Base-by-base conservation (phyloP, 495 filamentous ascomycete species). In the Penicillium bovifimosum region DNA sequence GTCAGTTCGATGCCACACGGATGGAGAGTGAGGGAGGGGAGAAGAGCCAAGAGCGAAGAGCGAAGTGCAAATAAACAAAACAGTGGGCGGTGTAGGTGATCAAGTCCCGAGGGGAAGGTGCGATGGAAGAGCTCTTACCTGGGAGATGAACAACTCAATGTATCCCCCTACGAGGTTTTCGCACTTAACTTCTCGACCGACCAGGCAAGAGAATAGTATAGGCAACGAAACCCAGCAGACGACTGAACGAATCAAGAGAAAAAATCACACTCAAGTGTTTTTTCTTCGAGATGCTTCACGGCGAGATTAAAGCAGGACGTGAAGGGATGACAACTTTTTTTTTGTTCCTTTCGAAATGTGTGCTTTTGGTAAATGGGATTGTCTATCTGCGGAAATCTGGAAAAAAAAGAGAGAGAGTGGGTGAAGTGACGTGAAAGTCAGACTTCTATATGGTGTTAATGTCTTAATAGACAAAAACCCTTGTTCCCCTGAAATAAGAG, bases 121-220 rank as follows among this genome's bases (percentile, higher is more conserved):
- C 58, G 38, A 9, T 11, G 17, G 41, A 38, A 3, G n/a, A 55
- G 47, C 53, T 68, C 87, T 84, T 87, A 89, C 86, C 83, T 76
- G 83, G 87, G 90, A 96, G 91, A 96, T 88, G 79, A 88, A 95
- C 91, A 96, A 96, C 62, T 84, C 71, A 96, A 96, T 96, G 91
- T 90, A 85, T 96, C 91, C 88, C 91, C 90, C 84, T 65, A 62
- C 52, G 54, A 48, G 52, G 48, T 50, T 1, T 50, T 50, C 48
- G 48, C 39, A 42, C 38, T 14, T 26, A 48, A 50, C 39, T 36
- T 50, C 20, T 17, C 31, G 28, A 38, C 20, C 28, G 9, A n/a
- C 35, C 14, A n/a, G 26, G 28, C 47, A 50, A 38, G 10, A 39
- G 31, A 26, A 16, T 24, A 42, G 29, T 50, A 41, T 55, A 54